Conservation (phyloP, 148 eudicot species). For the Camellia sinensis region DNA sequence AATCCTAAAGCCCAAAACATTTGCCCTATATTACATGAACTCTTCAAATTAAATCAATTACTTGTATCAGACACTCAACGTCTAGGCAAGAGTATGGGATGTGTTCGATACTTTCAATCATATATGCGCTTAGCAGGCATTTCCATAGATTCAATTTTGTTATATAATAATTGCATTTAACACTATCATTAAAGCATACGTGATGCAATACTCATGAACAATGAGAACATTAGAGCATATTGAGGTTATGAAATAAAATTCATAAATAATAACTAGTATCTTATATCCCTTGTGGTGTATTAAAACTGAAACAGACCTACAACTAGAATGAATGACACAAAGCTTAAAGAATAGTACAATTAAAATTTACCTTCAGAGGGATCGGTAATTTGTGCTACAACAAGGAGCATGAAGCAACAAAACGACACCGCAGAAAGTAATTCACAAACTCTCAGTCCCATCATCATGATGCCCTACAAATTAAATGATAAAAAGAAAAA, state of each 20-base stretch:
- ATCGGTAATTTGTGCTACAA: conserved; percentile 44
- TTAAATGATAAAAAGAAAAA: not conserved
- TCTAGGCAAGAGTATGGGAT: no score
- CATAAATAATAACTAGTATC: not conserved
- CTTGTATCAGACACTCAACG: no score
- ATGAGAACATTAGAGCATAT: not conserved
- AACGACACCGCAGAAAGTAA: conserved; percentile 17
- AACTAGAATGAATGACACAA: not conserved
- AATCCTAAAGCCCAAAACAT: no score
- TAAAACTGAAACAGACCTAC: not conserved
- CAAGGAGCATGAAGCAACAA: conserved; percentile 28
- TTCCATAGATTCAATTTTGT: not conserved
- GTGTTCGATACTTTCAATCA: no score
- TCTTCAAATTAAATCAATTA: no score
- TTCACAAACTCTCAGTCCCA: conserved; percentile 13
- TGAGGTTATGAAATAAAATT: not conserved
- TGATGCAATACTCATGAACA: not conserved
- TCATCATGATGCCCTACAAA: conserved; percentile 18
- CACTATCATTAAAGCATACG: not conserved
- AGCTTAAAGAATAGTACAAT: not conserved
- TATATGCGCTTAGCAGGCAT: not conserved
- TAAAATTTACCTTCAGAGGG: conserved; percentile 48
- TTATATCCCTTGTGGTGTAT: not conserved
- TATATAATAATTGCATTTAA: no score
- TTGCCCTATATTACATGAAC: no score